Evolutionary conservation across 2,329 filamentous ascomycete species (phyloP), one percentile per base, ranked within the genome.

Genomic region (Cytospora paraplurivora): DNA sequence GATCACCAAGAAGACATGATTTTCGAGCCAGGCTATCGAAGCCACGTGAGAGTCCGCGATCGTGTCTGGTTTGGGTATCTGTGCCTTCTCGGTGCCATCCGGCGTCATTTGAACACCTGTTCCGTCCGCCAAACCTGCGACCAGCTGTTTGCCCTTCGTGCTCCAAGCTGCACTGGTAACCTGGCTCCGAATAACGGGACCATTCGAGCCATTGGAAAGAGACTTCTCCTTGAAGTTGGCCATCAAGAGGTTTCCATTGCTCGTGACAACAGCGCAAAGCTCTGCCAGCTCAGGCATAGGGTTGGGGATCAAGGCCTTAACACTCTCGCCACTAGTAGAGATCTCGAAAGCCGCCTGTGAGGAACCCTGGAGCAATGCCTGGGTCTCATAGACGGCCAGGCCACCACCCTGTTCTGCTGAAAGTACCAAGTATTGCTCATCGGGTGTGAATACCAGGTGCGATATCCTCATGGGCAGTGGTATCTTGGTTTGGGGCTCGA

Each of bases 91-190:
- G 49, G 84, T 84, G 54, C 94, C 94, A 69, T 92, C 86, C 0
- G 90, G 91, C 8, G 91, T 92, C 85, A 98, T 89, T 74, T 97
- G 93, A 62, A 85, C 84, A 59, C 90, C 88, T 13, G 87, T 88
- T 63, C 95, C 95, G 76, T 97, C 87, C 7, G 82, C 87, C 69
- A 95, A 81, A 17, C 96, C 95, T 68, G 92, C 93, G 52, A 96
- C 88, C 51, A 99, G 81, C 73, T 98, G 94, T 74, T 97, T 99
- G 54, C 95, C 95, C 73, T 89, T 92, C 66, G 87, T 89, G 75
- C 95, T 99, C 95, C 96, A 99, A 62, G 91, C 89, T 7, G 92
- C 84, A 71, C 90, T 95, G 72, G 88, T 93, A 34, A 96, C 93
- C 55, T 90, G 88, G 34, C 84, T 81, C 71, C 88, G 91, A 67